Evolutionary conservation across 345 rosid species (phyloP), one percentile per base, ranked within the genome.

Genomic region (Eucalyptus guilfoylei): DNA sequence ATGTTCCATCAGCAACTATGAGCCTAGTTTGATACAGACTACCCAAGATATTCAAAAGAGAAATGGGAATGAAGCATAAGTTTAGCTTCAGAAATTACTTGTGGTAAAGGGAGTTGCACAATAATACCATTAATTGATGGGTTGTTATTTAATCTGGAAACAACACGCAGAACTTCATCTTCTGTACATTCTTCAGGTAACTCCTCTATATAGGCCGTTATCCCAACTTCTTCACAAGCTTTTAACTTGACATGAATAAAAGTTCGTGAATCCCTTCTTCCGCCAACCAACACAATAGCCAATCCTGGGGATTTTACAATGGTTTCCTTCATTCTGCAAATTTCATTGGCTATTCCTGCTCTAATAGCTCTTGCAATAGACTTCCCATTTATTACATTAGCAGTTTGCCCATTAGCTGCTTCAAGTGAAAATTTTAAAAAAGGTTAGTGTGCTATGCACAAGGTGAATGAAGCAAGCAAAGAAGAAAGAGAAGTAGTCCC

Each of bases 31-130:
- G 76, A n/a, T 67, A 67, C 40, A 8, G 23, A n/a, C 32, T 67
- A 15, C 21, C 40, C 40, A 67, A 80, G 40, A 44, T 45, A 42
- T 54, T 23, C 13, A 52, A 34, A 80, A 76, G 21, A 5, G 42
- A 40, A 14, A 42, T 49, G 42, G 23, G 60, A 26, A 49, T 30
- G 44, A 10, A n/a, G 32, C 37, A 64, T n/a, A 62, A 60, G 49
- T 62, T 86, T n/a, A 88, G 90, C 19, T 62, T 54, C 49, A 80
- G 91, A 86, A 89, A 90, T 89, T 90, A 92, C 93, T 87, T 89
- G 85, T 17, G 92, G 92, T 28, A 90, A 89, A 85, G 93, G 93
- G 85, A 92, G 92, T 88, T 90, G 93, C 80, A 90, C 92, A 58
- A 90, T 62, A 88, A 92, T 92, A 87, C 93, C 93, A 90, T 92